These are phyloP conservation scores for Saccharomycopsis sp. DNA, from an alignment of 805 yeast genomes.

Conservation along the genomic window DNA sequence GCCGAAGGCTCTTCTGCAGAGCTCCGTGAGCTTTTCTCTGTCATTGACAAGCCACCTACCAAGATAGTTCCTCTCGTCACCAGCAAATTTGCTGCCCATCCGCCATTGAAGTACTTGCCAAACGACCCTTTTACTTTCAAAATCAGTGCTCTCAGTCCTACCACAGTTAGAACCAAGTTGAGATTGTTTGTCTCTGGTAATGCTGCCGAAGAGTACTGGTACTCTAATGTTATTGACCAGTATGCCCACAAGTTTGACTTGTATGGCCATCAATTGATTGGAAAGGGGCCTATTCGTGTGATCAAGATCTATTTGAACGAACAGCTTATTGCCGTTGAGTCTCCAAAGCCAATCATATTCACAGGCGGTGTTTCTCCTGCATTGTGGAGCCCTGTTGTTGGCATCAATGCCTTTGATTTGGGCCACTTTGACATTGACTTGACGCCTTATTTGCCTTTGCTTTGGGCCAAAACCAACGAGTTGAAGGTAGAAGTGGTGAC, in stretches of 20 bases:
- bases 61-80: conserved; percentile 34
- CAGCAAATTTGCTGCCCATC: conserved; percentile 23
- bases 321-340: conserved; percentile 47
- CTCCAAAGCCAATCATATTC: conserved; percentile 67
- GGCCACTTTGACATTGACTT: conserved; percentile 61
- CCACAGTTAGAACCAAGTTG: conserved; percentile 46
- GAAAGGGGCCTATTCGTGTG: conserved; percentile 67
- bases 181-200: conserved; percentile 68
- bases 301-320: conserved; percentile 57
- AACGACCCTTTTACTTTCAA: conserved; percentile 30
- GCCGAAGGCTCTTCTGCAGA: background rate
- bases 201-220: conserved; percentile 81
- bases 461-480: conserved; percentile 45
- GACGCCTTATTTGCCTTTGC: conserved; percentile 58
- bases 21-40: conserved; percentile 6
- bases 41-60: conserved; percentile 32
- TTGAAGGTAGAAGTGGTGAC: conserved; percentile 45
- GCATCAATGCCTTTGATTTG: conserved; percentile 64
- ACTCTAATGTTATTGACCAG: conserved; percentile 48
- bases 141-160: conserved; percentile 47
- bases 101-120: conserved; percentile 46
- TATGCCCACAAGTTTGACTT: conserved; percentile 33
- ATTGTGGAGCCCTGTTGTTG: conserved; percentile 74
- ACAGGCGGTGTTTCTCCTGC: conserved; percentile 79
- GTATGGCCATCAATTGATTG: conserved; percentile 36